A percentile compares a stretch with the other conserved stretches of the same genome.
Conservation (phyloP, 192 early-diverging fungal genomes). For the Backusella morwellensis region DNA sequence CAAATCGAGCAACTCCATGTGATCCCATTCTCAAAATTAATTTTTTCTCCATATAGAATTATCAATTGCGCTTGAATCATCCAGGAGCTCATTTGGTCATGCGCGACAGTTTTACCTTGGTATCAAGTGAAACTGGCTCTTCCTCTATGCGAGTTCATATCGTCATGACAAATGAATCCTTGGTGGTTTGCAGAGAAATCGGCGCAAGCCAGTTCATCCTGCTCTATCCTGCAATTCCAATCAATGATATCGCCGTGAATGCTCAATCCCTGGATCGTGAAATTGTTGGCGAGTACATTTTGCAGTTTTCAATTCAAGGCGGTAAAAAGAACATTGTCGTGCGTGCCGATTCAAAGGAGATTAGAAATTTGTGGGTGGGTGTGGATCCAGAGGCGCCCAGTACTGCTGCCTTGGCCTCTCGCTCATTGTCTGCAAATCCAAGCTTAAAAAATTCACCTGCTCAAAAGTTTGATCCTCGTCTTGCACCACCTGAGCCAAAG, state of each 20-base stretch:
- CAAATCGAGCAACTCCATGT: neutral
- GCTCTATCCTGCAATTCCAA: slow-evolving; percentile 47
- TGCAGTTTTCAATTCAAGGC: slow-evolving; percentile 4
- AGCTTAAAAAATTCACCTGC: neutral
- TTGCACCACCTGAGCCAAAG: neutral
- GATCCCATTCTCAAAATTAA: neutral
- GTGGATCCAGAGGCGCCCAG: neutral
- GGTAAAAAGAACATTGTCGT: slow-evolving; percentile 2
- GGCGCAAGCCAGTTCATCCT: slow-evolving; percentile 34
- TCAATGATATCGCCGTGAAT: slow-evolving; percentile 39
- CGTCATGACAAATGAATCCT: slow-evolving; percentile 38
- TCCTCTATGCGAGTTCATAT: slow-evolving; percentile 31
- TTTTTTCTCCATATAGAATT: slow-evolving; percentile 11
- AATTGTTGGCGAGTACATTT: slow-evolving; percentile 15
- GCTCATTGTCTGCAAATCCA: neutral
- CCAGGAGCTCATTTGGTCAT: slow-evolving; percentile 12
- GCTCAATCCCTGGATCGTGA: slow-evolving; percentile 10
- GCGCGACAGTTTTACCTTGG: slow-evolving; percentile 23
- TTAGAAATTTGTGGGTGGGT: slow-evolving; percentile 17
- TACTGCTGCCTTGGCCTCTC: neutral
- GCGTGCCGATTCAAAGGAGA: slow-evolving; percentile 9
- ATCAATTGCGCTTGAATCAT: slow-evolving; percentile 18
- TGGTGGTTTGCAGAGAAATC: slow-evolving; percentile 19
- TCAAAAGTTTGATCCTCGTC: neutral
- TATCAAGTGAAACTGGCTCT: slow-evolving; percentile 14